Percentiles rank a stretch among this genome's conserved stretches.
These are phyloP conservation scores for Chrysoporthe austroafricana DNA, from an alignment of 2,329 filamentous ascomycete species.

Conservation along the genomic window DNA sequence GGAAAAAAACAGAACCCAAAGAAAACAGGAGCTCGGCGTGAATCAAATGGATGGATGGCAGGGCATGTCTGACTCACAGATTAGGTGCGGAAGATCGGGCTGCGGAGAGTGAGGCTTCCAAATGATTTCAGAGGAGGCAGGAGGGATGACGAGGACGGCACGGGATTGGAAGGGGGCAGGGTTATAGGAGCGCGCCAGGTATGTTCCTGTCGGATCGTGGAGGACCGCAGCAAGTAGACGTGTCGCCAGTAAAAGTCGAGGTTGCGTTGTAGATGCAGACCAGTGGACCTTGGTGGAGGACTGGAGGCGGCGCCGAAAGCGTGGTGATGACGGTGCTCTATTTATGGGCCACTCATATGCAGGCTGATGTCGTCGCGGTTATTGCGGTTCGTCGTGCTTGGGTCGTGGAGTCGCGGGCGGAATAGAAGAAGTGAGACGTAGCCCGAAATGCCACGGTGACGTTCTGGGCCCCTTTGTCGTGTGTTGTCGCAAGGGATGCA, in stretches of 20 bases:
- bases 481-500: constrained; percentile 25
- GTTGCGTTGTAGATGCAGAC: constrained; percentile 26
- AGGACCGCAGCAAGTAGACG: constrained; percentile 29
- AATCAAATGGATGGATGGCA: constrained; percentile 24
- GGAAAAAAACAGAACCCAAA: constrained; percentile 17
- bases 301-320: constrained; percentile 35
- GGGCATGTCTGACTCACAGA: constrained; percentile 37
- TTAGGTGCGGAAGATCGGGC: constrained; percentile 18
- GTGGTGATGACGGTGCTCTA: constrained; percentile 30
- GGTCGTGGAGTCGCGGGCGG: constrained; percentile 11
- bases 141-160: constrained; percentile 30
- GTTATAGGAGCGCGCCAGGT: constrained; percentile 33
- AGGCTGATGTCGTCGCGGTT: constrained; percentile 22
- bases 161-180: constrained; percentile 34
- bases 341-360: constrained; percentile 31
- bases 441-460: constrained; percentile 1
- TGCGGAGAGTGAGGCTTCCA: constrained; percentile 29
- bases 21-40: not conserved
- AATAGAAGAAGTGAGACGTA: constrained; percentile 1
- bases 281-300: constrained; percentile 29
- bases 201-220: constrained; percentile 33
- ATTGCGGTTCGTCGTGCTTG: constrained; percentile 17
- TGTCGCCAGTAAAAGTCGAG: constrained; percentile 30
- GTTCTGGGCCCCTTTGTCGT: constrained; percentile 14
- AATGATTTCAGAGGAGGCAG: constrained; percentile 20